Evolutionary conservation across 2,329 filamentous ascomycete genomes (phyloP).

Genomic region (Sporothrix dimorphospora): DNA sequence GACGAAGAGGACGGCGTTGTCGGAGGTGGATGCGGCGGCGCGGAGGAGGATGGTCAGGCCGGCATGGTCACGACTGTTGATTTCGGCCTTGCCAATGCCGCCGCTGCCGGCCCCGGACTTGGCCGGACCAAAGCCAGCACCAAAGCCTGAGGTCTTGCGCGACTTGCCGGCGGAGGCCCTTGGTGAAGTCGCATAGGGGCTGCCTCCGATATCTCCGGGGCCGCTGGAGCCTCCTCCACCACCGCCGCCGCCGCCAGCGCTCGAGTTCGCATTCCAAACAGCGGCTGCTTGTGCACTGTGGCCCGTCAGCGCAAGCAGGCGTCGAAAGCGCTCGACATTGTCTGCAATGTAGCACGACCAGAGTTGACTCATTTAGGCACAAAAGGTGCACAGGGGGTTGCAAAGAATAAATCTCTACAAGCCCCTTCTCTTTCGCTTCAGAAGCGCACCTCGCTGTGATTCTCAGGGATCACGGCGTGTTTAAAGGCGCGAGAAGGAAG

Average conservation of each 20-base stretch:
- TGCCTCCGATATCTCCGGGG: constrained; percentile 30
- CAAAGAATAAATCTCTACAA: constrained; percentile 26
- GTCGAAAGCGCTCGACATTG: constrained; percentile 94
- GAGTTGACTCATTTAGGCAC: constrained; percentile 76
- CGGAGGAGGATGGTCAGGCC: constrained; percentile 85
- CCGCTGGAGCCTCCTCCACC: constrained; percentile 38
- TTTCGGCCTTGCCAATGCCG: constrained; percentile 61
- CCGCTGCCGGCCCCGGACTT: constrained; percentile 48
- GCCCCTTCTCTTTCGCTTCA: constrained; percentile 52
- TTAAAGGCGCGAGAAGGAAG: constrained; percentile 70
- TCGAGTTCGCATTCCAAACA: constrained; percentile 56
- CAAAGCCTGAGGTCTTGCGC: constrained; percentile 57
- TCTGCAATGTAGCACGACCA: constrained; percentile 98
- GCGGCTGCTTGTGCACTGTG: constrained; percentile 56
- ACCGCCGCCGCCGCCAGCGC: constrained; percentile 36
- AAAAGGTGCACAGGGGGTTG: neutral
- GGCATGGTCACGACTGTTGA: constrained; percentile 82
- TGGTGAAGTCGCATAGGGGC: constrained; percentile 23
- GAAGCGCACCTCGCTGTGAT: constrained; percentile 82
- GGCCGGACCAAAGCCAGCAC: constrained; percentile 47
- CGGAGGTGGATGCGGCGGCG: constrained; percentile 73
- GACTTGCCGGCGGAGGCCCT: constrained; percentile 45
- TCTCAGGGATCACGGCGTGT: constrained; percentile 85
- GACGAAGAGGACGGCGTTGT: constrained; percentile 74
- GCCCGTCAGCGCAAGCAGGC: constrained; percentile 75